phyloP scores from a whole-genome alignment of 805 yeast genomes.

The Ogataea ramenticola region DNA sequence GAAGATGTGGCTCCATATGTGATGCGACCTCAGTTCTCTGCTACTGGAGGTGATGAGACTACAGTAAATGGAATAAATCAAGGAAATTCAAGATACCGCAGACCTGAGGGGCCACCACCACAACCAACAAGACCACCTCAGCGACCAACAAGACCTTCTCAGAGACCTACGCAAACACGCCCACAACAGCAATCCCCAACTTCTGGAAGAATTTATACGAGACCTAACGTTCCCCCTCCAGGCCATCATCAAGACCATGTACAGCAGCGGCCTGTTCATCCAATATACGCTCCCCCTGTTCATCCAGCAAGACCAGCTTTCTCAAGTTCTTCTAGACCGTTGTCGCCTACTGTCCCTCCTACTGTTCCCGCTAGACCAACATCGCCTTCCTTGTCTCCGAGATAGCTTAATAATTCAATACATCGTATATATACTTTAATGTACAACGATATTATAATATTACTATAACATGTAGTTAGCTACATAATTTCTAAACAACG shows the following conservation, averaged over 20 bases:
- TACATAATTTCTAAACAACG: too few relatives aligned
- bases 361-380: neutral
- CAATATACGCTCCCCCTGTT: neutral
- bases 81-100: neutral
- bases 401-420: neutral
- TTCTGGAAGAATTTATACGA: neutral
- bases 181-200: too few relatives aligned
- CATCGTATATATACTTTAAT: too few relatives aligned
- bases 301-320: neutral
- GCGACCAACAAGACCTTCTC: neutral
- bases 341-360: neutral
- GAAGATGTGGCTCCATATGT: constrained; percentile 14
- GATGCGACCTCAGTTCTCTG: constrained; percentile 20
- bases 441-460: too few relatives aligned
- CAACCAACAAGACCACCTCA: neutral
- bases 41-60: constrained; percentile 18
- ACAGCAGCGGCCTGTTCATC: neutral
- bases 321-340: neutral
- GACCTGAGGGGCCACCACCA: neutral
- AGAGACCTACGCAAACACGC: neutral
- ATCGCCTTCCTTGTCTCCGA: neutral
- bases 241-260: neutral
- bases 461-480: too few relatives aligned
- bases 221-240: neutral
- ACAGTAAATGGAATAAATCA: neutral